phyloP scores from a whole-genome alignment of 2,329 filamentous ascomycete species.

The Aspergillus sp. region DNA sequence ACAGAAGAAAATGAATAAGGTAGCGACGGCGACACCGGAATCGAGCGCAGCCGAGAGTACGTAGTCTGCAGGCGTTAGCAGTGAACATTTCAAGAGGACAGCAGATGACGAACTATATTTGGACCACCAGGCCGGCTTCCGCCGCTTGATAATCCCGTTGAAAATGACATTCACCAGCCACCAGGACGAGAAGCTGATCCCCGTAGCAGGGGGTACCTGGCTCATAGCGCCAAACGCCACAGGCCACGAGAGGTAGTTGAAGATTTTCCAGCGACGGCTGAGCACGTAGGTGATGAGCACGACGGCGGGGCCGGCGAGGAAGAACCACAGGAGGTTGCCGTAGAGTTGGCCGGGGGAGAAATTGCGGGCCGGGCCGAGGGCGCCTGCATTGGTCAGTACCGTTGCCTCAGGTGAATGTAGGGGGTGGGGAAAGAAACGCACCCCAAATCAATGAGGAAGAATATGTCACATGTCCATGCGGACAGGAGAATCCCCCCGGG shows the following conservation, averaged over 20 bases:
- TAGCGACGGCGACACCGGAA: conserved; percentile 41
- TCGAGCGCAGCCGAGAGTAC: conserved; percentile 45
- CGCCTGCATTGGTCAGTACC: conserved; percentile 27
- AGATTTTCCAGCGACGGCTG: conserved; percentile 57
- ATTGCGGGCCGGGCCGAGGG: conserved; percentile 66
- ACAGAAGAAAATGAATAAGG: conserved; percentile 45
- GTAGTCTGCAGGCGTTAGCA: conserved; percentile 30
- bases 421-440: conserved; percentile 8
- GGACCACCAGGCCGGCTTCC: conserved; percentile 47
- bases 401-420: neutral
- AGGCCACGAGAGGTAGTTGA: conserved; percentile 66
- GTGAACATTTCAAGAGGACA: neutral
- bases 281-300: conserved; percentile 60
- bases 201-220: conserved; percentile 65
- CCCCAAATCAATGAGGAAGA: conserved; percentile 71
- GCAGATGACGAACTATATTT: conserved; percentile 40
- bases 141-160: conserved; percentile 43
- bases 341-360: conserved; percentile 64
- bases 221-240: conserved; percentile 66
- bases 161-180: conserved; percentile 48
- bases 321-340: conserved; percentile 65
- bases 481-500: conserved; percentile 59
- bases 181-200: conserved; percentile 70
- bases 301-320: conserved; percentile 62
- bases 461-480: conserved; percentile 59